Evolutionary conservation across 352 stramenopile species (phyloP), one percentile per base, ranked within the genome.

Genomic region (Phytopythium kandeliae): DNA sequence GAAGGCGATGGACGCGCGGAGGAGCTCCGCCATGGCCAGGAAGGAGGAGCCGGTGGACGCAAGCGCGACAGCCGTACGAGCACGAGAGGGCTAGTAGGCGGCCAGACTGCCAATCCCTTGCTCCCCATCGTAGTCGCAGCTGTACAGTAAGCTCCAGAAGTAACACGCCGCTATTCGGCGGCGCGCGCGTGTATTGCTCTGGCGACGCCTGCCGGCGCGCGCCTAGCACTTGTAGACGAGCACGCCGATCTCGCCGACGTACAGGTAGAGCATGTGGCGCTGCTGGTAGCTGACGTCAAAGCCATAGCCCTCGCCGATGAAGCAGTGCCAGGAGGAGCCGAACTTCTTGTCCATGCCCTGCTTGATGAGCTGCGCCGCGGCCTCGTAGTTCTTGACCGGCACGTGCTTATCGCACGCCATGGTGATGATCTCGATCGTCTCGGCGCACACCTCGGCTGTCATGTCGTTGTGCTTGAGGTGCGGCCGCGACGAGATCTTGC

Each of bases 261-360:
- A 87, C 42, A 98, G 70, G 69, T 98, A 97, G 21, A 98, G 67
- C 77, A 98, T 95, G 74, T 98, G 92, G 55, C 91, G 86, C 56
- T 96, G 84, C 74, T 98, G 89, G 70, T 98, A 98, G 58, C 85
- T 97, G 51, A 98, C 89, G 60, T 98, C 91, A 63, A 98, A 98
- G 45, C 89, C 94, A 64, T 98, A 98, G 13, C 95, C 95, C 67
- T 98, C 96, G 30, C 92, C 95, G 21, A 98, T 96, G 53, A 94
- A 95, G 64, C 89, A 97, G 65, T 98, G 92, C 95, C 95, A 98
- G 5, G 90, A 96, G 15, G 86, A 75, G 6, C 92, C 96, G 64
- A 98, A 98, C 65, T 98, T 98, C 73, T 98, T 98, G 75, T 98
- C 95, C 69, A 98, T 91, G 28, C 86, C 97, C 62, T 97, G 88